Evolutionary conservation across 1,284 basidiomycete species (phyloP).

Genomic region (Boletellus deceptivus): DNA sequence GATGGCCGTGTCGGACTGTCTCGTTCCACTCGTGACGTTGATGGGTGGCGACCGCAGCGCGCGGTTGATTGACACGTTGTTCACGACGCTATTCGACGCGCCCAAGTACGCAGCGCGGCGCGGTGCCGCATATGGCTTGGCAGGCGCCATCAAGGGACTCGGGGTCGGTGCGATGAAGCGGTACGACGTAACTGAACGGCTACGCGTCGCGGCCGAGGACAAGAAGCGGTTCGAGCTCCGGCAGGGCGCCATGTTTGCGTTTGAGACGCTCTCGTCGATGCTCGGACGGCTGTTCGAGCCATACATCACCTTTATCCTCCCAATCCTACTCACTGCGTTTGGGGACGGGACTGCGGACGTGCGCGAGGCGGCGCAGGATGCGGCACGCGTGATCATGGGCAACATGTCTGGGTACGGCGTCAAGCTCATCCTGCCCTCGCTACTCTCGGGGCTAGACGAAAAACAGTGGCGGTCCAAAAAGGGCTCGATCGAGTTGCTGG

Average conservation of each 20-base stretch:
- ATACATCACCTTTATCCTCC: conserved; percentile 86
- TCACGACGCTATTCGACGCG: conserved; percentile 74
- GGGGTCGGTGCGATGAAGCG: conserved; percentile 88
- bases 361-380: conserved; percentile 92
- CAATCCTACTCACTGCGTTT: conserved; percentile 84
- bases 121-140: conserved; percentile 95
- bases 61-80: conserved; percentile 72
- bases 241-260: conserved; percentile 94
- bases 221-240: conserved; percentile 86
- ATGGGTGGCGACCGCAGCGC: conserved; percentile 62
- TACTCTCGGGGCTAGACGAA: conserved; percentile 92
- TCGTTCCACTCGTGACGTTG: conserved; percentile 82
- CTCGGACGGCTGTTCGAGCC: conserved; percentile 93
- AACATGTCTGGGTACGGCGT: conserved; percentile 94
- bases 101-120: conserved; percentile 90
- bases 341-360: conserved; percentile 92
- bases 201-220: conserved; percentile 82
- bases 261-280: conserved; percentile 87
- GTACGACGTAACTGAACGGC: conserved; percentile 73
- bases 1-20: conserved; percentile 92
- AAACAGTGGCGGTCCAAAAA: conserved; percentile 99
- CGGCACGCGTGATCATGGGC: conserved; percentile 93
- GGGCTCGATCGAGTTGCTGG: conserved; percentile 95
- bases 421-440: conserved; percentile 90
- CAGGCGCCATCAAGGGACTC: conserved; percentile 88